These are phyloP conservation scores for Vigna nakashimae DNA, from an alignment of 306 rosid species.

Conservation along the genomic window DNA sequence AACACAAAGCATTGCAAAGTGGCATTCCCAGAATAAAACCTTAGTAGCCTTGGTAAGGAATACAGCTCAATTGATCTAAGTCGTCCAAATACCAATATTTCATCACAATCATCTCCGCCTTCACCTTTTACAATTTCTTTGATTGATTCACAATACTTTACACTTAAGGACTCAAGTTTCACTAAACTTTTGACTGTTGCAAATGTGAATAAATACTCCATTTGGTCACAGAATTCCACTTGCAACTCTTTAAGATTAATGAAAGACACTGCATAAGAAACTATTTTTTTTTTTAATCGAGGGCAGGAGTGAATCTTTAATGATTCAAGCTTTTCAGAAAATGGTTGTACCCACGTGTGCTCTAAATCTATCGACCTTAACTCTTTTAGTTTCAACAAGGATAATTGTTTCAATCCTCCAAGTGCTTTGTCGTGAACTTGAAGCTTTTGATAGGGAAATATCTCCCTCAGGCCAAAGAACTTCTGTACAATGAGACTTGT, in stretches of 20 bases:
- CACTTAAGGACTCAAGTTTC: neutral
- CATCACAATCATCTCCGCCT: neutral
- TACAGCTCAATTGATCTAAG: neutral
- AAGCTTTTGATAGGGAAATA: too few relatives aligned
- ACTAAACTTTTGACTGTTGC: conserved; percentile 30
- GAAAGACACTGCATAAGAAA: too few relatives aligned
- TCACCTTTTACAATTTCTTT: neutral
- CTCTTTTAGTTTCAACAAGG: too few relatives aligned
- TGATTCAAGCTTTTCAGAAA: too few relatives aligned
- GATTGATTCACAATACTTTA: neutral
- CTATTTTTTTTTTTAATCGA: too few relatives aligned
- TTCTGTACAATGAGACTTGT: too few relatives aligned
- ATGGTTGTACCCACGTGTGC: conserved; percentile 9
- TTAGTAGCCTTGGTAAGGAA: neutral
- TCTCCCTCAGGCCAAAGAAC: too few relatives aligned
- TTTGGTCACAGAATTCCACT: rapidly evolving
- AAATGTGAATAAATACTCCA: conserved; percentile 25
- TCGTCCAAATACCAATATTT: neutral
- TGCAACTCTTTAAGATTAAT: neutral
- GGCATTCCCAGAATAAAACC: conserved; percentile 25
- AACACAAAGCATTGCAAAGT: neutral
- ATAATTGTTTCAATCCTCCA: too few relatives aligned
- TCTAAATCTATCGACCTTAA: neutral
- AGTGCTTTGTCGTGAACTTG: too few relatives aligned
- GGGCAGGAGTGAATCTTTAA: too few relatives aligned